These are phyloP conservation scores for Zychaea mexicana DNA, from an alignment of 371 early-diverging fungal species.

Conservation along the genomic window DNA sequence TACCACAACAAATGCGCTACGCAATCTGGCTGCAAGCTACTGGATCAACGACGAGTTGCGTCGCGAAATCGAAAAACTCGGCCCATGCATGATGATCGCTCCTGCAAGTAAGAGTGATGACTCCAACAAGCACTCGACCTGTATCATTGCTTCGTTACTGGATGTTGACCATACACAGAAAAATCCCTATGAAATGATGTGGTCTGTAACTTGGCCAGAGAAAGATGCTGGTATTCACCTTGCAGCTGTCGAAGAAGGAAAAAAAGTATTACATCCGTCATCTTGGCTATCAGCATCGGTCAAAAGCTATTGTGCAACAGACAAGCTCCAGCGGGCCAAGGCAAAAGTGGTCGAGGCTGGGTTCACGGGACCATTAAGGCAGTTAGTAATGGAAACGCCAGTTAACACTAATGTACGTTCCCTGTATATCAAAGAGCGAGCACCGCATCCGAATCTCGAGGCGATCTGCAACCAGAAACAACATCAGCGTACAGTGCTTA, in stretches of 20 bases:
- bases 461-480: no score
- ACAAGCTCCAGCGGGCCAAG: no score
- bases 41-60: background rate
- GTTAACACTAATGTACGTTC: no score
- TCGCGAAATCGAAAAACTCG: background rate
- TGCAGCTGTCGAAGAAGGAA: slow-evolving; percentile 1
- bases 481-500: slow-evolving; percentile 6
- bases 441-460: no score
- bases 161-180: background rate
- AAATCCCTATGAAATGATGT: background rate
- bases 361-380: no score
- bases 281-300: no score
- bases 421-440: slow-evolving; percentile 13
- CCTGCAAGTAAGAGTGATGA: background rate
- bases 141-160: background rate
- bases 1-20: slow-evolving; percentile 1
- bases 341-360: no score
- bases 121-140: background rate
- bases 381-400: no score
- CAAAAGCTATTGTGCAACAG: no score
- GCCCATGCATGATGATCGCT: slow-evolving; percentile 1
- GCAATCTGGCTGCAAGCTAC: background rate
- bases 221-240: background rate
- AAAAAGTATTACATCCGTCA: background rate
- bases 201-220: background rate